Conservation (phyloP, 306 rosid species). For the Castanea mollissima region DNA sequence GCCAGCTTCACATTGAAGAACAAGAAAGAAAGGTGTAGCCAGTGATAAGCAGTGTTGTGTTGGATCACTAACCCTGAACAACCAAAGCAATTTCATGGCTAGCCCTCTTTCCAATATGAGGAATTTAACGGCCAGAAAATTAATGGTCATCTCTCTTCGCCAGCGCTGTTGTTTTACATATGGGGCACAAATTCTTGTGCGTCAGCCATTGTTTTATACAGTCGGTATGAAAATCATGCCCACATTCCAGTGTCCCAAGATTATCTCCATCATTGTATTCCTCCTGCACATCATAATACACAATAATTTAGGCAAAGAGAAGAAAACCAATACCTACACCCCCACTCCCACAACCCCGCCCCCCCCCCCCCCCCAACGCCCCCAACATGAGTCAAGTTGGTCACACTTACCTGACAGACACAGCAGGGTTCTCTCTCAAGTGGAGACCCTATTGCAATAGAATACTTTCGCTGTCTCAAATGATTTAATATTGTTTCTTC, state of each 20-base stretch:
- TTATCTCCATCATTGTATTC: slow-evolving; percentile 61
- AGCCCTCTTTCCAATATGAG: slow-evolving; percentile 18
- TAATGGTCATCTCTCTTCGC: slow-evolving; percentile 38
- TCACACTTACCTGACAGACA: slow-evolving; percentile 76
- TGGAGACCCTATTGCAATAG: slow-evolving; percentile 36
- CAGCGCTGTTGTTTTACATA: slow-evolving; percentile 89
- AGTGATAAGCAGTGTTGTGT: background rate
- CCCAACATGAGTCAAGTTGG: background rate
- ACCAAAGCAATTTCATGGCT: slow-evolving; percentile 5
- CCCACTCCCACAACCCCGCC: no score
- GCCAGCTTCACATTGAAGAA: slow-evolving; percentile 13
- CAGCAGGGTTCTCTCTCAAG: slow-evolving; percentile 85
- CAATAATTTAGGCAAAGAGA: slow-evolving; percentile 14
- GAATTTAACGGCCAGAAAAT: slow-evolving; percentile 26
- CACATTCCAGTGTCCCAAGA: slow-evolving; percentile 77
- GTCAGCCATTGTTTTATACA: slow-evolving; percentile 88
- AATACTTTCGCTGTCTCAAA: slow-evolving; percentile 57
- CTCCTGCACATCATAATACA: slow-evolving; percentile 53
- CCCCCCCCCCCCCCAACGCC: no score
- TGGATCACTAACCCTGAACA: background rate
- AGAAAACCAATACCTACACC: background rate
- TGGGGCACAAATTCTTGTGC: slow-evolving; percentile 90
- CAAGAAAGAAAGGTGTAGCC: slow-evolving; percentile 11
- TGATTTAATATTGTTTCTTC: slow-evolving; percentile 61
- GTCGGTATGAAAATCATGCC: slow-evolving; percentile 69